phyloP scores from a whole-genome alignment of 139 green algal species.

The Chlamydomonas asymmetrica region DNA sequence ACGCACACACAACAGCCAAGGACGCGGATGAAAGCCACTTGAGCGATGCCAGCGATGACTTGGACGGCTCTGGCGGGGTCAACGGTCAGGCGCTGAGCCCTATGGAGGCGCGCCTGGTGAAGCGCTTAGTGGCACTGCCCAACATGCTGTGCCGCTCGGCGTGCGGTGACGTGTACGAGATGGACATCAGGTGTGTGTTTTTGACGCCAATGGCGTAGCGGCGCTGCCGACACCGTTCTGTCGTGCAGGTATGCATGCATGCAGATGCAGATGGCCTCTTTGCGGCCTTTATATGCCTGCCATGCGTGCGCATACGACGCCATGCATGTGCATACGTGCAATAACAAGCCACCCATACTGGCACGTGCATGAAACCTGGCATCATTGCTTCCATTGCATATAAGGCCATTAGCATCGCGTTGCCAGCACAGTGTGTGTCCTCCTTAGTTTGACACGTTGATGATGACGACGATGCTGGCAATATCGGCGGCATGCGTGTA shows the following conservation, averaged over 20 bases:
- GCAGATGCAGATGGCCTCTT: neutral
- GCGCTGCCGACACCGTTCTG: neutral
- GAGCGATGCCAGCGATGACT: too few relatives aligned
- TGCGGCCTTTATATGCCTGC: neutral
- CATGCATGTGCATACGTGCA: too few relatives aligned
- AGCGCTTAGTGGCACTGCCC: conserved; percentile 29
- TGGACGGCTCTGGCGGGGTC: conserved; percentile 3
- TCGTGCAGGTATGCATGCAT: neutral
- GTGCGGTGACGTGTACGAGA: conserved; percentile 39
- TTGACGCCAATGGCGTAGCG: neutral
- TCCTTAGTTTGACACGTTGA: too few relatives aligned
- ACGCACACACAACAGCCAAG: too few relatives aligned
- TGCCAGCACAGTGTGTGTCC: too few relatives aligned
- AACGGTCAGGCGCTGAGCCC: neutral
- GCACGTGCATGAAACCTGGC: too few relatives aligned
- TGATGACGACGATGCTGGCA: too few relatives aligned
- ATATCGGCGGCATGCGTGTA: too few relatives aligned
- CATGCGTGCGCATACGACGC: neutral
- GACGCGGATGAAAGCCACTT: too few relatives aligned
- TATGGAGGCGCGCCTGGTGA: conserved; percentile 19
- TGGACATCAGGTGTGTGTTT: conserved; percentile 26
- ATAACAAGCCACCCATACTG: too few relatives aligned
- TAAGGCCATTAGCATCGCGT: too few relatives aligned
- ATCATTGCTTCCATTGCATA: too few relatives aligned
- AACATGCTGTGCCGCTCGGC: conserved; percentile 39